These are phyloP conservation scores for Neopestalotiopsis rosae DNA, from an alignment of 2,329 filamentous ascomycete genomes.

Conservation along the genomic window DNA sequence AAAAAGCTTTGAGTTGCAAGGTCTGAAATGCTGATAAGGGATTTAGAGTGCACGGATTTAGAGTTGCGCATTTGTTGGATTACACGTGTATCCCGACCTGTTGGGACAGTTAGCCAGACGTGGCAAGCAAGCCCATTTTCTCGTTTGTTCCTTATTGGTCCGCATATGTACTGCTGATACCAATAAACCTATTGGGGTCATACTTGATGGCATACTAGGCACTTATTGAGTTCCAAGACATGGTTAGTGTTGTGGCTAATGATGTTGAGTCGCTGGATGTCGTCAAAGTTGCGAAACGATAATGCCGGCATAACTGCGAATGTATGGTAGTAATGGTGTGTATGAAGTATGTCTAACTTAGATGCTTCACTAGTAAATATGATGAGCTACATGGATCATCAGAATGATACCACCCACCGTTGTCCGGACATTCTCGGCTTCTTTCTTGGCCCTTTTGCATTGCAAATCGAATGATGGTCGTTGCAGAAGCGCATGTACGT, in stretches of 20 bases:
- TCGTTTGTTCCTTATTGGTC: background rate
- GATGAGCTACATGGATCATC: background rate
- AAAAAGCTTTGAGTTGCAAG: background rate
- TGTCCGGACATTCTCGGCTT: background rate
- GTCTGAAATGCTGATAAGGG: background rate
- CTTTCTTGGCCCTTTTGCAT: background rate
- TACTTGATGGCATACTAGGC: no score
- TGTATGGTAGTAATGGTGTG: no score
- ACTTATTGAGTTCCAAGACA: no score
- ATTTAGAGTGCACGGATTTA: background rate
- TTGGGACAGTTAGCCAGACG: background rate
- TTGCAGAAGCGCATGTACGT: background rate
- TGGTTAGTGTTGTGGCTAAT: no score
- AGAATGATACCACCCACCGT: background rate
- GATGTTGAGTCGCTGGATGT: no score
- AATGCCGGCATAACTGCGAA: no score
- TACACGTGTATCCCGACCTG: background rate
- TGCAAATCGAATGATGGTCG: background rate
- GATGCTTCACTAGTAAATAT: background rate
- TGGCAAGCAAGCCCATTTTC: background rate
- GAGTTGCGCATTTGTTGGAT: slow-evolving; percentile 2
- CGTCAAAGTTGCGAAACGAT: no score
- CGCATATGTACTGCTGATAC: background rate
- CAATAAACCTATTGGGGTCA: background rate
- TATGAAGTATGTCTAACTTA: no score